Evolutionary conservation across 768 basidiomycete genomes (phyloP).

Genomic region (Neoboletus brunneissimus): DNA sequence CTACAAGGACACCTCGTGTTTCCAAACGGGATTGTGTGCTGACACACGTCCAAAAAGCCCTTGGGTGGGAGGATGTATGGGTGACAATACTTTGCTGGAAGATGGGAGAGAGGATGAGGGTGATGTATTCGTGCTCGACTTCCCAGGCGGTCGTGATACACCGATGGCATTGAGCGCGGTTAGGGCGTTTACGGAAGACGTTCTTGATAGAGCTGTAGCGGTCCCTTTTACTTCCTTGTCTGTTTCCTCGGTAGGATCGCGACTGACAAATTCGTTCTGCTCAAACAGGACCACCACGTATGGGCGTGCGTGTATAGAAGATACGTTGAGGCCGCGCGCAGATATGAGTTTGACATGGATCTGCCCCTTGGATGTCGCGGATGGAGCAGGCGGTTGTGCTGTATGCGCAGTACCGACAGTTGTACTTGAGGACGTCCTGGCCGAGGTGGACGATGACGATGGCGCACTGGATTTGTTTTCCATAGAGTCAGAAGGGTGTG

Average conservation of each 20-base stretch:
- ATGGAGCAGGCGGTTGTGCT: conserved; percentile 29
- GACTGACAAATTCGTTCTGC: conserved; percentile 95
- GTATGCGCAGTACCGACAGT: conserved; percentile 16
- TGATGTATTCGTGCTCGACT: conserved; percentile 42
- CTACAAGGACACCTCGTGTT: conserved; percentile 97
- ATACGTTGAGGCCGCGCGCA: conserved; percentile 78
- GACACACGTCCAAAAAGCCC: conserved; percentile 63
- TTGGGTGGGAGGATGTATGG: conserved; percentile 30
- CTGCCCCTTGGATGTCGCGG: conserved; percentile 58
- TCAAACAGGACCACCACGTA: conserved; percentile 99
- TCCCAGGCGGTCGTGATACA: conserved; percentile 43
- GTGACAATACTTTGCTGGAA: conserved; percentile 38
- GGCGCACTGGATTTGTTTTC: conserved; percentile 38
- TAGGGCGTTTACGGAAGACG: conserved; percentile 61
- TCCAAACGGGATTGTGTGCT: conserved; percentile 94
- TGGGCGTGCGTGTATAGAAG: conserved; percentile 61
- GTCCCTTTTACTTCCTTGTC: conserved; percentile 89
- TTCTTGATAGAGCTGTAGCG: conserved; percentile 55
- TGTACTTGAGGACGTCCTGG: conserved; percentile 33
- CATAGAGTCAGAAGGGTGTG: conserved; percentile 31
- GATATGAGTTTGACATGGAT: conserved; percentile 96
- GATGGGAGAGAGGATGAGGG: conserved; percentile 41
- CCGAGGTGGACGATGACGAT: conserved; percentile 41
- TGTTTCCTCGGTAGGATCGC: conserved; percentile 81
- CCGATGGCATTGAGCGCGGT: conserved; percentile 65